Percentiles rank a stretch among this genome's conserved stretches.
Conservation (phyloP, 306 rosid genomes). For the Cucurbita ficifolia region DNA sequence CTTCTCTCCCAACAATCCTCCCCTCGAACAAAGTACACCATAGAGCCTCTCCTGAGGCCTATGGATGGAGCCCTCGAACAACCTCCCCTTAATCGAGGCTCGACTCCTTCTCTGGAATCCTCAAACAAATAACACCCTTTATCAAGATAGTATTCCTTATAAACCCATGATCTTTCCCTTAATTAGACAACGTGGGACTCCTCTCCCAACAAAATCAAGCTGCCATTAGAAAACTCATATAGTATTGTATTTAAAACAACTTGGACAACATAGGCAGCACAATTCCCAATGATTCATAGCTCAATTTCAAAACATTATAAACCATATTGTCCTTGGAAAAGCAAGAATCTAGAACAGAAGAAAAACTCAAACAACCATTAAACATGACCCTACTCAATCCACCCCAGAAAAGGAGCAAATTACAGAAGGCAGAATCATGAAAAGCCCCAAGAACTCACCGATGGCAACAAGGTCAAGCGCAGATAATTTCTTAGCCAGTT, state of each 20-base stretch:
- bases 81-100: too few relatives aligned
- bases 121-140: too few relatives aligned
- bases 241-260: neutral
- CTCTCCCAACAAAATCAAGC: neutral
- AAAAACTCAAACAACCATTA: neutral
- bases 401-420: neutral
- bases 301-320: neutral
- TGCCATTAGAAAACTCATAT: neutral
- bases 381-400: neutral
- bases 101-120: too few relatives aligned
- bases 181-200: too few relatives aligned
- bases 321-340: neutral
- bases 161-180: too few relatives aligned
- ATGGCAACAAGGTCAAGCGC: constrained; percentile 60
- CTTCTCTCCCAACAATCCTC: too few relatives aligned
- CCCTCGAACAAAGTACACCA: too few relatives aligned
- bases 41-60: too few relatives aligned
- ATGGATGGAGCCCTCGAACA: too few relatives aligned
- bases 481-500: constrained; percentile 71
- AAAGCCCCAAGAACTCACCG: constrained; percentile 25
- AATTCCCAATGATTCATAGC: neutral
- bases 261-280: neutral
- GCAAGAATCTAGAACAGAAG: neutral
- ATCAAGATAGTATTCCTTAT: too few relatives aligned
- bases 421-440: neutral